A percentile compares a stretch with the other conserved stretches of the same genome.
Evolutionary conservation across 352 stramenopile genomes (phyloP).

Genomic region (Phytophthora pinifolia): DNA sequence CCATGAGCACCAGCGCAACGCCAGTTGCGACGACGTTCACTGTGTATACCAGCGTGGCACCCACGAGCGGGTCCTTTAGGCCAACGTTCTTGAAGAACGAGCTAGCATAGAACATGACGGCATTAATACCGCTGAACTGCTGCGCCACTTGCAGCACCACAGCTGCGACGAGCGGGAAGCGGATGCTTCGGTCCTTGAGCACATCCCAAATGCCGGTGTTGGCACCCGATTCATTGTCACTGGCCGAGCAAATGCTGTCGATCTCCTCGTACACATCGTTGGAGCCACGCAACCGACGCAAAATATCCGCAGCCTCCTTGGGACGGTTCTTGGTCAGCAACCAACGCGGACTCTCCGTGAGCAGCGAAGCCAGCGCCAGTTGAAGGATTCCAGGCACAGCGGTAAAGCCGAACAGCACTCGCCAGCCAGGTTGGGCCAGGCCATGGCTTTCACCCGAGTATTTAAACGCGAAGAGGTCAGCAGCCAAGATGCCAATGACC

Average conservation of each 20-base stretch:
- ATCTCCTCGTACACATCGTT: conserved; percentile 83
- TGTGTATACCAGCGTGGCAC: conserved; percentile 59
- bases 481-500: conserved; percentile 63
- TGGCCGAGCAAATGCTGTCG: conserved; percentile 78
- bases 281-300: conserved; percentile 61
- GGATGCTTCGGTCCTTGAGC: conserved; percentile 57
- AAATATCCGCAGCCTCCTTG: conserved; percentile 71
- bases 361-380: conserved; percentile 54
- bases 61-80: conserved; percentile 64
- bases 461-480: conserved; percentile 55
- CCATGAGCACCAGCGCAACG: conserved; percentile 73
- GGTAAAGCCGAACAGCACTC: conserved; percentile 70
- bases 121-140: conserved; percentile 77
- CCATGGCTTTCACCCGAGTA: conserved; percentile 62
- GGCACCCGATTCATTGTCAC: conserved; percentile 71
- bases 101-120: conserved; percentile 81
- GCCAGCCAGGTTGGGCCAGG: conserved; percentile 58
- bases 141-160: conserved; percentile 67
- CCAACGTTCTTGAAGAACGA: conserved; percentile 77
- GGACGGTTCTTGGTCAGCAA: conserved; percentile 70
- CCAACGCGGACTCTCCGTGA: conserved; percentile 73
- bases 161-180: conserved; percentile 61
- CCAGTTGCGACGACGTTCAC: conserved; percentile 77
- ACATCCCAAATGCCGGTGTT: conserved; percentile 68
- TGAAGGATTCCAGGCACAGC: conserved; percentile 65